Conservation (phyloP, 140 eudicot genomes). For the Stevia rebaudiana region DNA sequence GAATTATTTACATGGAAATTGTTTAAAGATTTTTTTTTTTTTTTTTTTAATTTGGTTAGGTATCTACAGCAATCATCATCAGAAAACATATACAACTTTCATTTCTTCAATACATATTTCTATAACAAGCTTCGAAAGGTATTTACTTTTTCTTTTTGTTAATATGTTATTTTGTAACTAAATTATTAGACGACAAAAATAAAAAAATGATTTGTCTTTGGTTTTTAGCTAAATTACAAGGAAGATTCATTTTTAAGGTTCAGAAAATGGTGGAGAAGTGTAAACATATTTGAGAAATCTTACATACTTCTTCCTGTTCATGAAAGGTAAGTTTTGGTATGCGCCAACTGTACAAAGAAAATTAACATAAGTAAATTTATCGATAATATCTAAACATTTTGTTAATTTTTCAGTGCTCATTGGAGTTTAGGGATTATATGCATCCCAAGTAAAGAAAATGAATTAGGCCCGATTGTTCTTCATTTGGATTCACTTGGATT, state of each 20-base stretch:
- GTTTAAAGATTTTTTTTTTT: no score
- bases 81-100: conserved; percentile 30
- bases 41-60: conserved; percentile 33
- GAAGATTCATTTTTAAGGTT: conserved; percentile 56
- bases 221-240: conserved; percentile 34
- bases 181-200: neutral
- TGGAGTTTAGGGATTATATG: conserved; percentile 93
- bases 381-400: neutral
- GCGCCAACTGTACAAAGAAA: conserved; percentile 3
- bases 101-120: conserved; percentile 79
- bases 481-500: conserved; percentile 84
- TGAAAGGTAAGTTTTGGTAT: conserved; percentile 48
- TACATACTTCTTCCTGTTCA: conserved; percentile 77
- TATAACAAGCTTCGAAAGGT: conserved; percentile 73
- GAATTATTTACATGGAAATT: no score
- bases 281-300: conserved; percentile 74
- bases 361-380: neutral
- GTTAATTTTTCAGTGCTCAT: conserved; percentile 45
- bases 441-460: conserved; percentile 60
- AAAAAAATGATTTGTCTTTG: conserved; percentile 13
- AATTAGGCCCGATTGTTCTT: conserved; percentile 61
- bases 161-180: neutral
- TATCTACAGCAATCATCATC: conserved; percentile 47
- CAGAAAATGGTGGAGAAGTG: conserved; percentile 94
- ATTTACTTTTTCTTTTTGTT: conserved; percentile 7